These are phyloP conservation scores for Teratosphaeria viscida DNA, from an alignment of 2,329 filamentous ascomycete species.

Conservation along the genomic window DNA sequence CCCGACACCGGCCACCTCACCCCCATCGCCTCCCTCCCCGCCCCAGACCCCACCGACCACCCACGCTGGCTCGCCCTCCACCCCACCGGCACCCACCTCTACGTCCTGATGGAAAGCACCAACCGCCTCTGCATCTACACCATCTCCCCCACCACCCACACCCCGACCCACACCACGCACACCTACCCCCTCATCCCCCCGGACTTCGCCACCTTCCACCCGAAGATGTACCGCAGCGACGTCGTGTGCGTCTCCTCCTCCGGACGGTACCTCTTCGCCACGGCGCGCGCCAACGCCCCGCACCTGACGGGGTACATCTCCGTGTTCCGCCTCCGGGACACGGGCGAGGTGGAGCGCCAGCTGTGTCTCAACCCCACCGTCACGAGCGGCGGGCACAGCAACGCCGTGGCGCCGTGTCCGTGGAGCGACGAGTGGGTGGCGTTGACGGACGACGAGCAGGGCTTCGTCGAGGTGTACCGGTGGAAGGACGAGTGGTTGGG, in stretches of 20 bases:
- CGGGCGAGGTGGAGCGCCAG: conserved; percentile 64
- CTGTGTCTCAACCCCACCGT: conserved; percentile 74
- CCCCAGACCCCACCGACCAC: conserved; percentile 62
- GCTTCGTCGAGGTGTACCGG: conserved; percentile 77
- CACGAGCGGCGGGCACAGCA: conserved; percentile 78
- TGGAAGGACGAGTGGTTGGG: conserved; percentile 75
- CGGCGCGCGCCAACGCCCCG: conserved; percentile 66
- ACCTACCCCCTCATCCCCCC: conserved; percentile 71
- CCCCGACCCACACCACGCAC: conserved; percentile 69
- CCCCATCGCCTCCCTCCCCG: conserved; percentile 62
- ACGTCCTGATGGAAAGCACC: conserved; percentile 81
- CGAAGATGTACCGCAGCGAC: conserved; percentile 70
- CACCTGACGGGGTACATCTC: conserved; percentile 72
- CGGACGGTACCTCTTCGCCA: conserved; percentile 70
- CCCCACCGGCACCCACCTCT: conserved; percentile 65
- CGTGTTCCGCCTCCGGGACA: conserved; percentile 59
- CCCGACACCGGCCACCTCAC: conserved; percentile 49
- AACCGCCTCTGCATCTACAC: conserved; percentile 75
- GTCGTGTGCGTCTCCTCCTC: conserved; percentile 65
- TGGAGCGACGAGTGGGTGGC: conserved; percentile 87
- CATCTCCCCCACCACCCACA: conserved; percentile 60
- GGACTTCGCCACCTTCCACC: conserved; percentile 44
- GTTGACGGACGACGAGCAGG: conserved; percentile 78
- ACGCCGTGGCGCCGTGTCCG: conserved; percentile 73
- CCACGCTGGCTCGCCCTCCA: conserved; percentile 84